Percentiles rank a stretch among this genome's conserved stretches.
Evolutionary conservation across 202 grass and related monocot species (phyloP).

Genomic region (Schoenoplectus tabernaemontani): DNA sequence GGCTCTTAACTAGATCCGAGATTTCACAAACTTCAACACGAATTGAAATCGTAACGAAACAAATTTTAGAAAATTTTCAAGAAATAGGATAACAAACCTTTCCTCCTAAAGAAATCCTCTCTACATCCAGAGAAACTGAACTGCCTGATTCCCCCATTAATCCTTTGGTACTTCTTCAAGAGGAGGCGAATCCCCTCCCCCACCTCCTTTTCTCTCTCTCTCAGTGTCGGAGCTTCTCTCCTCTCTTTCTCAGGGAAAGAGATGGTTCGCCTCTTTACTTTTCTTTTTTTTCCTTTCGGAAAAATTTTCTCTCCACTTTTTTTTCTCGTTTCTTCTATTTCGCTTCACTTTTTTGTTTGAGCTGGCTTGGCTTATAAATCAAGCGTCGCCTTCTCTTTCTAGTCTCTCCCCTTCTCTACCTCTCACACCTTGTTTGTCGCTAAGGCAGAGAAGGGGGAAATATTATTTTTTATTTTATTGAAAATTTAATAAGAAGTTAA

Average conservation of each 20-base stretch:
- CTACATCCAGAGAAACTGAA: conserved; percentile 72
- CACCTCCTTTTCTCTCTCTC: no score
- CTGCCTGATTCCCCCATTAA: conserved; percentile 64
- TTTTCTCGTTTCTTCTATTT: conserved; percentile 7
- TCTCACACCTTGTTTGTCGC: no score
- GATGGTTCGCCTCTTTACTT: no score
- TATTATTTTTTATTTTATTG: no score
- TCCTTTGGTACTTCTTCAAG: conserved; percentile 13
- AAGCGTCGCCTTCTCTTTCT: conserved; percentile 17
- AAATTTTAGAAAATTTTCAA: not conserved
- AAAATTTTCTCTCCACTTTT: not conserved
- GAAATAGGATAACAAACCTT: conserved; percentile 38
- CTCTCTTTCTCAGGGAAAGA: no score
- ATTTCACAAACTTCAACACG: conserved; percentile 5
- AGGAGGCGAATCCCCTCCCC: no score
- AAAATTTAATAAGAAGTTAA: no score
- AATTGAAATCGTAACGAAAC: not conserved
- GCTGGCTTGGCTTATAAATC: conserved; percentile 46
- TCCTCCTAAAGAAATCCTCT: conserved; percentile 93
- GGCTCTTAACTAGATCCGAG: conserved; percentile 16
- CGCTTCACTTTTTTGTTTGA: not conserved
- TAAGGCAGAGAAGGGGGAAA: no score
- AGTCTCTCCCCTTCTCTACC: conserved; percentile 3
- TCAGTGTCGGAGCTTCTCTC: not conserved
- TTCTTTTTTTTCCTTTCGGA: not conserved